Evolutionary conservation across 805 yeast species (phyloP).

Genomic region (Torulaspora delbrueckii): DNA sequence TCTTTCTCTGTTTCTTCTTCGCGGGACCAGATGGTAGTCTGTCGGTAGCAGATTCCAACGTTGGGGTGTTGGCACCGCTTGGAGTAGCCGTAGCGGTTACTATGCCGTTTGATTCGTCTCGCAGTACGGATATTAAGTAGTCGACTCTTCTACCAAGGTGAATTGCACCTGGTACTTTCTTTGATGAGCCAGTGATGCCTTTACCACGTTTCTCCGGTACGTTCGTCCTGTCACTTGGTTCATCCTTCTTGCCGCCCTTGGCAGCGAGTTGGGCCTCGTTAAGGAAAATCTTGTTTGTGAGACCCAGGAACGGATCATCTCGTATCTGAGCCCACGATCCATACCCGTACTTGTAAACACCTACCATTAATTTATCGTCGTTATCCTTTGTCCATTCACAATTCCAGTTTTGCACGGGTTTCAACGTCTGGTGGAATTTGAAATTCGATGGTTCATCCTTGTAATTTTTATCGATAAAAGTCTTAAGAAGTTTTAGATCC

Average conservation of each 20-base stretch:
- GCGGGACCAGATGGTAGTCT: constrained; percentile 26
- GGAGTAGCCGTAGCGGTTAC: constrained; percentile 16
- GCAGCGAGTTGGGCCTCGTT: constrained; percentile 37
- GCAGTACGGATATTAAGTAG: constrained; percentile 66
- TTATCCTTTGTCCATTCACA: constrained; percentile 80
- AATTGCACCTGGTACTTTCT: constrained; percentile 85
- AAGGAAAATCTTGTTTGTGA: constrained; percentile 78
- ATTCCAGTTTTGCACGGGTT: constrained; percentile 85
- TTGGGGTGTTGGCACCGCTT: constrained; percentile 14
- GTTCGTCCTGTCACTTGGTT: not conserved
- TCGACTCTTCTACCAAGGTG: constrained; percentile 91
- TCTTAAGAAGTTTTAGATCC: constrained; percentile 68
- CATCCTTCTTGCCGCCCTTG: constrained; percentile 5
- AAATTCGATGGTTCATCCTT: constrained; percentile 55
- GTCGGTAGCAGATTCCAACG: constrained; percentile 11
- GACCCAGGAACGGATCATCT: constrained; percentile 88
- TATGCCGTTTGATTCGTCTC: constrained; percentile 46
- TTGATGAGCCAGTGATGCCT: constrained; percentile 36
- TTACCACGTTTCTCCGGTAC: constrained; percentile 23
- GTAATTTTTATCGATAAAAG: constrained; percentile 46
- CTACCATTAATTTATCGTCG: constrained; percentile 81
- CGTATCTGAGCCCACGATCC: constrained; percentile 93
- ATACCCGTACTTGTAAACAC: constrained; percentile 88
- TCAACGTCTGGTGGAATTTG: constrained; percentile 57
- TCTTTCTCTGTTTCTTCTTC: constrained; percentile 29